Base-by-base conservation (phyloP, 306 rosid species). In the Prunus mume region DNA sequence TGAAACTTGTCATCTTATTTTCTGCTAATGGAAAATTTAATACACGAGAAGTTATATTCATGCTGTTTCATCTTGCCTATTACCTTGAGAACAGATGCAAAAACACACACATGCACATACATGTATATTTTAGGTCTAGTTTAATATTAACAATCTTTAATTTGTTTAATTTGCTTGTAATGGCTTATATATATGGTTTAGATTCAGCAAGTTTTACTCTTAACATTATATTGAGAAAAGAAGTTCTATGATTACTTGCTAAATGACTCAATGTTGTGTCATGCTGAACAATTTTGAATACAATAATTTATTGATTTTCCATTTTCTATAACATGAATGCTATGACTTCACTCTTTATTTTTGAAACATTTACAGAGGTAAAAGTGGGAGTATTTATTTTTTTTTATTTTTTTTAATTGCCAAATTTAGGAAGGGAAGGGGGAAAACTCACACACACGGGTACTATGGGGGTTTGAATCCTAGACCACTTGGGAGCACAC, bases 1-100 rank as follows among this genome's bases (percentile, higher is more conserved):
- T 86, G 71, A 70, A 52, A 67, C 5, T 64, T 68, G 72, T 13
- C 64, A 30, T 24, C 57, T 51, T 78, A 19, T 72, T 76, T 82
- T 69, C 27, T 69, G 47, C 71, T 9, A 65, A 67, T 76, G 76
- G 76, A 68, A 45, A 13, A 8, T 12, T 9, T 8, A 10, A n/a
- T 20, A 64, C 17, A 63, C 30, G 51, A 8, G 69, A 47, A 63
- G 22, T 68, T 65, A 22, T 22, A 34, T 61, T 28, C 27, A 56
- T 73, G 78, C 27, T 20, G 54, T 79, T 57, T 34, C 28, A 6
- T 71, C 43, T 69, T 74, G 62, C 67, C 12, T 47, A n/a, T 49
- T 7, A 49, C 54, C 34, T 32, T 71, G 18, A 51, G 34, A 9
- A 71, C 30, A 6, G 43, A 38, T 38, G 43, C 43, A 38, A 38